A percentile compares a stretch with the other conserved stretches of the same genome.
These are phyloP conservation scores for Pochonia chlamydosporia DNA, from an alignment of 2,329 filamentous ascomycete genomes.

Conservation along the genomic window DNA sequence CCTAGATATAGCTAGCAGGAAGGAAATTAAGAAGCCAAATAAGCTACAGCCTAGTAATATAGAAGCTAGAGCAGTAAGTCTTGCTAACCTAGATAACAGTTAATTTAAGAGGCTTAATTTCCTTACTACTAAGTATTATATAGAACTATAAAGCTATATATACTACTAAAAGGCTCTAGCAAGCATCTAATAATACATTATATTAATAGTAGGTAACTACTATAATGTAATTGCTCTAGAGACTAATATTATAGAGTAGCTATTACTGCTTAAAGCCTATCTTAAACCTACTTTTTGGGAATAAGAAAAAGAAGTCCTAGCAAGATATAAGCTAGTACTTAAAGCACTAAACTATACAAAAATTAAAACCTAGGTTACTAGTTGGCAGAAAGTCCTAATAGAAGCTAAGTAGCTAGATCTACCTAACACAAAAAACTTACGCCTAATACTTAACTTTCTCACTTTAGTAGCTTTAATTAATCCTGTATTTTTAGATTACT, in stretches of 20 bases:
- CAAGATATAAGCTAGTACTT: background rate
- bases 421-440: no score
- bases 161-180: constrained; percentile 1
- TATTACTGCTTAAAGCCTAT: background rate
- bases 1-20: background rate
- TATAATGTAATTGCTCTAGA: background rate
- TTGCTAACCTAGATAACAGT: no score
- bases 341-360: background rate
- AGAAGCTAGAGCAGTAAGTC: background rate
- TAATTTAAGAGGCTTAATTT: background rate
- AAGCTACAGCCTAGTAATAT: background rate
- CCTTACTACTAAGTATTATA: background rate
- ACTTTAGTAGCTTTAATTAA: background rate
- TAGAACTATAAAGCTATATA: background rate
- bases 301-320: background rate
- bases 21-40: background rate
- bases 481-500: constrained; percentile 1
- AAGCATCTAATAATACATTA: constrained; percentile 1
- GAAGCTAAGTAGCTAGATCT: no score
- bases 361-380: background rate
- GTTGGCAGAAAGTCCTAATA: background rate
- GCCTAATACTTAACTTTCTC: background rate
- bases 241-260: background rate
- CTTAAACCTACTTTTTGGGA: background rate
- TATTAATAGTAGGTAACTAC: constrained; percentile 2